Conservation (phyloP, 2,329 filamentous ascomycete species). For the Podosphaera leucotricha region DNA sequence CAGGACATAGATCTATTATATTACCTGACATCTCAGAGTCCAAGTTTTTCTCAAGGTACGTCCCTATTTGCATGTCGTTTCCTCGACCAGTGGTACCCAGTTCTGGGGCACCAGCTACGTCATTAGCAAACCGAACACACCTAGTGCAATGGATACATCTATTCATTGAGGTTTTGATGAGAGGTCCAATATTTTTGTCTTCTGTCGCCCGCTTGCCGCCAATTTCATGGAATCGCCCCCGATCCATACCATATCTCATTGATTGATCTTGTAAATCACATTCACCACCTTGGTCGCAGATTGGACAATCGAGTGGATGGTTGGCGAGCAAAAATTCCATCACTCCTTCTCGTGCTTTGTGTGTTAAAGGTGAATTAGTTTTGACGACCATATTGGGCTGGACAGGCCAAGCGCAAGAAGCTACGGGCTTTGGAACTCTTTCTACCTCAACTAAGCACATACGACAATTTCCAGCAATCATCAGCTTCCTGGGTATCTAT, state of each 20-base stretch:
- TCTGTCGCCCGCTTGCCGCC: slow-evolving; percentile 92
- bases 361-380: slow-evolving; percentile 84
- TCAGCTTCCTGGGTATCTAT: slow-evolving; percentile 49
- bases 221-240: slow-evolving; percentile 90
- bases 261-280: slow-evolving; percentile 99
- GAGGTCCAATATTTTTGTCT: slow-evolving; percentile 95
- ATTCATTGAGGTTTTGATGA: slow-evolving; percentile 99
- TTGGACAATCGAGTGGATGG: slow-evolving; percentile 85
- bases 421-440: slow-evolving; percentile 84
- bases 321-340: slow-evolving; percentile 98
- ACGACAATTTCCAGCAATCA: slow-evolving; percentile 98
- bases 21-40: slow-evolving; percentile 92
- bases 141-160: slow-evolving; percentile 97
- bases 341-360: slow-evolving; percentile 95
- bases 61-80: slow-evolving; percentile 94
- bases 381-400: slow-evolving; percentile 98
- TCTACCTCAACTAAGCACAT: slow-evolving; percentile 99
- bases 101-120: slow-evolving; percentile 86
- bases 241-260: slow-evolving; percentile 91
- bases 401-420: slow-evolving; percentile 96
- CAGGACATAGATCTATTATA: slow-evolving; percentile 93
- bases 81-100: slow-evolving; percentile 85
- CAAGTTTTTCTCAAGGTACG: slow-evolving; percentile 83
- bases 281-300: slow-evolving; percentile 97
- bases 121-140: slow-evolving; percentile 93